Conservation (phyloP, 2,329 filamentous ascomycete species). For the Aspergillus fructus region DNA sequence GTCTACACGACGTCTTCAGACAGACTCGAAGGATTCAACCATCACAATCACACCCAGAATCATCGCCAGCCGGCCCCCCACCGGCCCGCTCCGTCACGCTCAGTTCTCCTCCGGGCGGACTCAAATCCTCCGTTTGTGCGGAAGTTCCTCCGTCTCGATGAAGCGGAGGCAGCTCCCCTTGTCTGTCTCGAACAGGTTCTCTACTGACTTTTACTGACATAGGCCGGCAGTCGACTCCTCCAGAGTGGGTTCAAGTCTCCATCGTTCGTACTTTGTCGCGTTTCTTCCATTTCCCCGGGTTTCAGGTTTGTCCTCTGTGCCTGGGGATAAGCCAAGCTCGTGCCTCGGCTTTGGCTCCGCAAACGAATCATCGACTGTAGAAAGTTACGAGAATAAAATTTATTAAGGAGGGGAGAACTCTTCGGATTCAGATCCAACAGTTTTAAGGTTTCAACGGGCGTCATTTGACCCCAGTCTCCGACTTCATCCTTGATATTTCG, state of each 20-base stretch:
- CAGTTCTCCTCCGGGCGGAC: not conserved
- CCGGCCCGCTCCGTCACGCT: slow-evolving; percentile 3
- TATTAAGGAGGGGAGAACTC: too few relatives aligned
- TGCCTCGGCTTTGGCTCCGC: not conserved
- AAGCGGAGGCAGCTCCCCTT: not conserved
- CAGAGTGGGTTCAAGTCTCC: not conserved
- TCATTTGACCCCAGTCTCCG: not conserved
- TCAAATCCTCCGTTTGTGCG: not conserved
- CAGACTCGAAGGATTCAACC: too few relatives aligned
- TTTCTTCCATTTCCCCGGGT: not conserved
- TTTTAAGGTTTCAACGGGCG: not conserved
- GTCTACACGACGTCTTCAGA: too few relatives aligned
- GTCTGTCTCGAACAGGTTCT: not conserved
- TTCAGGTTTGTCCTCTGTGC: not conserved
- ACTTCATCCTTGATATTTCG: not conserved
- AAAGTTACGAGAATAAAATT: too few relatives aligned
- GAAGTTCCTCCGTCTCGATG: slow-evolving; percentile 1
- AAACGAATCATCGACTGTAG: not conserved
- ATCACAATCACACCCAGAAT: too few relatives aligned
- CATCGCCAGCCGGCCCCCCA: not conserved
- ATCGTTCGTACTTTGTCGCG: not conserved
- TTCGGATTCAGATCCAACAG: not conserved
- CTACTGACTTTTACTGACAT: not conserved
- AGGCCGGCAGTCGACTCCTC: not conserved
- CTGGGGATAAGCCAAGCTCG: too few relatives aligned